Evolutionary conservation across 176 grass and related monocot genomes (phyloP), one percentile per base, ranked within the genome.

Genomic region (Panicum miliaceum): DNA sequence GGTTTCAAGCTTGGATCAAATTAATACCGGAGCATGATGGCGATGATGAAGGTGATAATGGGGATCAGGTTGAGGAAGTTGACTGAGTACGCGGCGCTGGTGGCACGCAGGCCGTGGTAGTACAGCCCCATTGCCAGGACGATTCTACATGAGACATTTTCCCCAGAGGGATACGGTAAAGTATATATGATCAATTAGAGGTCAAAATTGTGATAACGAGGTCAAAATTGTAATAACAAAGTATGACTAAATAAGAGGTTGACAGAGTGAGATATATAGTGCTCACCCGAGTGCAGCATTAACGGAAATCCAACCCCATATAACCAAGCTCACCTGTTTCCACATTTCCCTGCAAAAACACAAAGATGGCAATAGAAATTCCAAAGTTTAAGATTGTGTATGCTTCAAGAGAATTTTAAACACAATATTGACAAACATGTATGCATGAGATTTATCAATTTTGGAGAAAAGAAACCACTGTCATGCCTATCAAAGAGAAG

Each of bases 11-110:
- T 76, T 27, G 6, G 20, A 36, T 67, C 29, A 7, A n/a, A 5
- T 50, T 13, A 5, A 8, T 81, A 90, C 84, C 79, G 23, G 46
- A 90, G 64, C 6, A 86, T 5, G 32, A 82, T 34, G 16, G 88
- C 84, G 3, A 82, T 81, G 6, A 74, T 22, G 66, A 86, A 86
- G 52, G 84, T 86, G 25, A 82, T 29, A 7, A 68, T n/a, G 2
- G 79, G 78, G 45, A 78, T 68, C 63, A 90, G 41, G 71, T 86
- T 90, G n/a, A 82, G 38, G 78, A 90, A 82, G 22, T 43, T 51
- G 57, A 40, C 38, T 16, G 71, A 76, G 22, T 86, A 82, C 0
- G 73, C 16, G 0, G 83, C 38, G n/a, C 42, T 82, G 0, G 84
- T 90, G 54, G 29, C 43, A 2, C 56, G 41, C 1, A 83, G 18